These are phyloP conservation scores for Phtheirospermum japonicum DNA, from an alignment of 257 asterid species.

Conservation along the genomic window DNA sequence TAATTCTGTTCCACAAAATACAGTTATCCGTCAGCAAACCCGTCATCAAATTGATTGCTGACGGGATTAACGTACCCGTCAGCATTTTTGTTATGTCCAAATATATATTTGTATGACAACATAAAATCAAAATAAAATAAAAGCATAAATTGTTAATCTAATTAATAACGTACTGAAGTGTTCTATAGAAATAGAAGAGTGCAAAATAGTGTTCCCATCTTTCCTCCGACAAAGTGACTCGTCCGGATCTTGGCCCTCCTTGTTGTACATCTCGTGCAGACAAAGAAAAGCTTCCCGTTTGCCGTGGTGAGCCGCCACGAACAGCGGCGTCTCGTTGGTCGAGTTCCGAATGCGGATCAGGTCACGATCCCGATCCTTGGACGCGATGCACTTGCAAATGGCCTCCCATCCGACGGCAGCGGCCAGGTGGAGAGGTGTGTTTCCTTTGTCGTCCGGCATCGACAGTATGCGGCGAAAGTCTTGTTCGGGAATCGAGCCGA, in stretches of 20 bases:
- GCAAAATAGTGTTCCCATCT: constrained; percentile 48
- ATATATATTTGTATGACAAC: too few species aligned
- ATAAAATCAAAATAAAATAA: not conserved
- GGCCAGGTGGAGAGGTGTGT: constrained; percentile 58
- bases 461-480: not conserved
- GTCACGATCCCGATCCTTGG: constrained; percentile 2
- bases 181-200: constrained; percentile 41
- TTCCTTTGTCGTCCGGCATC: constrained; percentile 28
- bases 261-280: constrained; percentile 21
- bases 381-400: constrained; percentile 24
- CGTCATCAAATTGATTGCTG: too few species aligned
- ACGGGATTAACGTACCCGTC: too few species aligned
- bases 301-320: constrained; percentile 42
- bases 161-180: constrained; percentile 49
- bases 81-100: too few species aligned
- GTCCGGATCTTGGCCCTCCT: not conserved
- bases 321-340: constrained; percentile 47
- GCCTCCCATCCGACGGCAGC: constrained; percentile 42
- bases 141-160: not conserved
- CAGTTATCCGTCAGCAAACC: not conserved
- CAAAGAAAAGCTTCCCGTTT: constrained; percentile 27
- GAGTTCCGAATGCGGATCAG: constrained; percentile 31
- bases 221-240: constrained; percentile 38
- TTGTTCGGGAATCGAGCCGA: not conserved
- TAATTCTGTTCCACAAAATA: constrained; percentile 1